A percentile compares a stretch with the other conserved stretches of the same genome.
Evolutionary conservation across 768 basidiomycete species (phyloP).

Genomic region (Pleurotus sapidus): DNA sequence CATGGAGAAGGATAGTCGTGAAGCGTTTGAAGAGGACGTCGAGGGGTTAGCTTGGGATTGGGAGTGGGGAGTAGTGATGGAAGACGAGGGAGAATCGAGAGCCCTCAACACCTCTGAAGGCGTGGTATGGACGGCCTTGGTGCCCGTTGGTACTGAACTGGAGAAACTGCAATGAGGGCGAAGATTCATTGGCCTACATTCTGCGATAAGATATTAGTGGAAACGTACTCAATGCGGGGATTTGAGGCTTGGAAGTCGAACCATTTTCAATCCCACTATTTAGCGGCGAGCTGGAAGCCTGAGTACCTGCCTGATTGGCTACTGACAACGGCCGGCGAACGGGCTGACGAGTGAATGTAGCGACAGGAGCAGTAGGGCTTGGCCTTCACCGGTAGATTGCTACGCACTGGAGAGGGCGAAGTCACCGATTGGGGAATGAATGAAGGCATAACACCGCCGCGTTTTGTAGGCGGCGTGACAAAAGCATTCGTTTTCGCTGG

Average conservation of each 20-base stretch:
- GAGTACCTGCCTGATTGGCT: conserved; percentile 21
- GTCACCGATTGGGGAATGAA: conserved; percentile 61
- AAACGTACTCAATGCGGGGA: conserved; percentile 54
- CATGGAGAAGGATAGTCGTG: conserved; percentile 58
- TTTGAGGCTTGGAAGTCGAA: conserved; percentile 58
- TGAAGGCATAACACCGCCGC: conserved; percentile 43
- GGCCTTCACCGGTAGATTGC: conserved; percentile 22
- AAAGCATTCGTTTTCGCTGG: conserved; percentile 28
- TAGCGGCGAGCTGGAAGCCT: conserved; percentile 12
- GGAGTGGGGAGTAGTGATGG: neutral
- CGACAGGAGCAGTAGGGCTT: conserved; percentile 24
- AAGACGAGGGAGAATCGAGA: conserved; percentile 14
- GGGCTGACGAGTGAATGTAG: conserved; percentile 45
- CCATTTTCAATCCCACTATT: conserved; percentile 40
- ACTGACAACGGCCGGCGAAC: conserved; percentile 33
- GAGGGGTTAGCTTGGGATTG: no score
- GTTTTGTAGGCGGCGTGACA: conserved; percentile 53
- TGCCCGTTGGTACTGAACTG: conserved; percentile 21
- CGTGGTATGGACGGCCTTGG: conserved; percentile 6
- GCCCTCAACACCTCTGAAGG: conserved; percentile 37
- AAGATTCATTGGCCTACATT: conserved; percentile 33
- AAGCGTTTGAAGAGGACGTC: conserved; percentile 41
- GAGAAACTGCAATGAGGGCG: conserved; percentile 38
- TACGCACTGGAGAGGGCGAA: conserved; percentile 41
- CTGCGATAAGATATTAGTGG: conserved; percentile 43